phyloP scores from a whole-genome alignment of 345 rosid genomes.

The Linum trigynum region DNA sequence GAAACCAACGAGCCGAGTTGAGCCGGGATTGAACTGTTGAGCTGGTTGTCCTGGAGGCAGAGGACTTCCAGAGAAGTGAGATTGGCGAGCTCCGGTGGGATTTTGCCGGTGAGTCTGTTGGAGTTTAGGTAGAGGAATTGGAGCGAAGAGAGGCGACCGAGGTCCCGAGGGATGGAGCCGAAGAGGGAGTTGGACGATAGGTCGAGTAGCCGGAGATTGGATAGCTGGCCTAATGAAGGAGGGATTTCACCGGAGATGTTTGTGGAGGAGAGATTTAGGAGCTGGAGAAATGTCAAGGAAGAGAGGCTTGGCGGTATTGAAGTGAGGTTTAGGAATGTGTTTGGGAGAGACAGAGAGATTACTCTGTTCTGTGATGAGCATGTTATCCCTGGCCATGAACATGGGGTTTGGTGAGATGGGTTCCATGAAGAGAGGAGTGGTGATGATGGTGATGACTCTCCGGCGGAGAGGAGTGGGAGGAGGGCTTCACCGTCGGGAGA shows the following conservation, averaged over 20 bases:
- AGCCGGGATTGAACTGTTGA: slow-evolving; percentile 54
- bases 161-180: slow-evolving; percentile 51
- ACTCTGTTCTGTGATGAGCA: slow-evolving; percentile 80
- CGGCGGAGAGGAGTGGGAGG: slow-evolving; percentile 47
- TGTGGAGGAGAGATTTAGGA: slow-evolving; percentile 81
- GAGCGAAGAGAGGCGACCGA: slow-evolving; percentile 47
- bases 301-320: slow-evolving; percentile 59
- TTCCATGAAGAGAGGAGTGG: slow-evolving; percentile 67
- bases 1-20: slow-evolving; percentile 55
- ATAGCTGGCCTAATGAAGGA: slow-evolving; percentile 37
- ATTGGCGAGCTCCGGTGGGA: slow-evolving; percentile 52
- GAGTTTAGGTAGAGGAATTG: slow-evolving; percentile 58
- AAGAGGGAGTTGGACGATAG: slow-evolving; percentile 56
- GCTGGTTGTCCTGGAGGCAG: slow-evolving; percentile 56
- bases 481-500: slow-evolving; percentile 81
- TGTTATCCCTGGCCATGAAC: slow-evolving; percentile 86
- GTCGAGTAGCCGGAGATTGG: slow-evolving; percentile 37
- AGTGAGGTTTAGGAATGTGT: slow-evolving; percentile 80
- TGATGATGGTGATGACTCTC: slow-evolving; percentile 31
- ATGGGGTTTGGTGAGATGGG: slow-evolving; percentile 63
- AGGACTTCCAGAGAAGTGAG: slow-evolving; percentile 42
- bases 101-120: slow-evolving; percentile 67
- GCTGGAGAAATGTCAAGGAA: slow-evolving; percentile 73
- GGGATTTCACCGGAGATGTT: slow-evolving; percentile 72
- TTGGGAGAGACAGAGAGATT: slow-evolving; percentile 66